phyloP scores from a whole-genome alignment of 2,329 filamentous ascomycete genomes.

The Ophiostoma perfectum region DNA sequence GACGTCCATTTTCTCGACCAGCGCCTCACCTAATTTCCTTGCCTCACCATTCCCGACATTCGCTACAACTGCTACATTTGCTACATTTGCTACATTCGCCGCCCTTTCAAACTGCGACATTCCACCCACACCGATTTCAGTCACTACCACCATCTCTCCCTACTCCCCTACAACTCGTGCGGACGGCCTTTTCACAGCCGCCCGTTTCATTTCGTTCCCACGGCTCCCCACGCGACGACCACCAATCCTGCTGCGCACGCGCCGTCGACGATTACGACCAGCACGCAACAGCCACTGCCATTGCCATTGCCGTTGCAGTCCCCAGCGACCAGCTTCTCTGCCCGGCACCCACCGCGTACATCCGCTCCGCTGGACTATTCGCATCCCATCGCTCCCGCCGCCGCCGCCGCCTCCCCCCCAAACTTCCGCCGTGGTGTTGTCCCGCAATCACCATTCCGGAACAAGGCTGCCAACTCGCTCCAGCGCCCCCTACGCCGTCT shows the following conservation, averaged over 20 bases:
- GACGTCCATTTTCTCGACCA: neutral
- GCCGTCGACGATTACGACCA: conserved; percentile 15
- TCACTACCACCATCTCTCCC: neutral
- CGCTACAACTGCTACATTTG: too few relatives aligned
- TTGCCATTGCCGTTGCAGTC: neutral
- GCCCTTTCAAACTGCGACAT: neutral
- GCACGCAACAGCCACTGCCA: conserved; percentile 9
- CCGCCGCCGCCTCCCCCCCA: conserved; percentile 1
- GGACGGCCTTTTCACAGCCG: conserved; percentile 45
- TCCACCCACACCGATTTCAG: neutral
- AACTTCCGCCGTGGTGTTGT: conserved; percentile 13
- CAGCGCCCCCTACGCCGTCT: conserved; percentile 35
- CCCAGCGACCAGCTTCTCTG: too few relatives aligned
- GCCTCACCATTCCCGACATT: too few relatives aligned
- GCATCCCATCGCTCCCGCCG: conserved; percentile 3
- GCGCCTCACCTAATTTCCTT: too few relatives aligned
- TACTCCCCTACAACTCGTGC: neutral
- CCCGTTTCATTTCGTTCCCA: conserved; percentile 40
- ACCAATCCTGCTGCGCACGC: conserved; percentile 25
- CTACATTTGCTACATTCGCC: neutral
- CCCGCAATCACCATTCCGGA: conserved; percentile 43
- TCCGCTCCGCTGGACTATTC: too few relatives aligned
- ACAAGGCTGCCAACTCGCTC: conserved; percentile 33
- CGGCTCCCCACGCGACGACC: conserved; percentile 43
- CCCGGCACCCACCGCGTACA: too few relatives aligned